Conservation (phyloP, 2,329 filamentous ascomycete genomes). For the Neophaeococcomyces mojaviensis region DNA sequence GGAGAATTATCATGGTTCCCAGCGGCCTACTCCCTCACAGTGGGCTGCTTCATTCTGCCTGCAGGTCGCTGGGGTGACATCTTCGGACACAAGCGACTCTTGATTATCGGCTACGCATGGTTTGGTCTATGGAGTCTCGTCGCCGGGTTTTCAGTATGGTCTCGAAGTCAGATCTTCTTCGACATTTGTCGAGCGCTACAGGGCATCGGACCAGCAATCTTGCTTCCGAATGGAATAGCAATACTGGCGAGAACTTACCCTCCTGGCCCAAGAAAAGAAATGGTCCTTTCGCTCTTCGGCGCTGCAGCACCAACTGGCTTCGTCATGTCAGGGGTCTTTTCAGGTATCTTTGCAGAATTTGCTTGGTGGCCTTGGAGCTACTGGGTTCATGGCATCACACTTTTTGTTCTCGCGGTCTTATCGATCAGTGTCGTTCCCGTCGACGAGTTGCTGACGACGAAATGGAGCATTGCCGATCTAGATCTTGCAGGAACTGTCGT, state of each 20-base stretch:
- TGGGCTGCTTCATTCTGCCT: slow-evolving; percentile 40
- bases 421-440: too few species aligned
- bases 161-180: slow-evolving; percentile 30
- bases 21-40: slow-evolving; percentile 37
- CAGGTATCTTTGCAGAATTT: too few species aligned
- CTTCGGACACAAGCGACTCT: slow-evolving; percentile 36
- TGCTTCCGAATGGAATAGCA: slow-evolving; percentile 54
- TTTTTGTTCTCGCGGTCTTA: too few species aligned
- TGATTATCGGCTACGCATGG: slow-evolving; percentile 34
- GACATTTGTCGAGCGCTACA: slow-evolving; percentile 32
- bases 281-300: slow-evolving; percentile 46
- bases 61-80: slow-evolving; percentile 39
- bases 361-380: too few species aligned
- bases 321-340: slow-evolving; percentile 17
- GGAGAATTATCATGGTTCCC: slow-evolving; percentile 31
- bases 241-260: slow-evolving; percentile 50
- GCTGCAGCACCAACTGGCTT: slow-evolving; percentile 35
- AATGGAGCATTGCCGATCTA: too few species aligned
- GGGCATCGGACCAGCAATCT: slow-evolving; percentile 48
- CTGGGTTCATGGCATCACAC: too few species aligned
- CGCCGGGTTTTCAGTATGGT: slow-evolving; percentile 32
- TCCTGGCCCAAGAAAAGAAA: slow-evolving; percentile 46
- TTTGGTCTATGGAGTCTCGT: slow-evolving; percentile 35
- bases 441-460: too few species aligned
- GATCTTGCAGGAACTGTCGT: too few species aligned